Evolutionary conservation across 352 stramenopile species (phyloP), one percentile per base, ranked within the genome.

Genomic region (Phytopythium boreale): DNA sequence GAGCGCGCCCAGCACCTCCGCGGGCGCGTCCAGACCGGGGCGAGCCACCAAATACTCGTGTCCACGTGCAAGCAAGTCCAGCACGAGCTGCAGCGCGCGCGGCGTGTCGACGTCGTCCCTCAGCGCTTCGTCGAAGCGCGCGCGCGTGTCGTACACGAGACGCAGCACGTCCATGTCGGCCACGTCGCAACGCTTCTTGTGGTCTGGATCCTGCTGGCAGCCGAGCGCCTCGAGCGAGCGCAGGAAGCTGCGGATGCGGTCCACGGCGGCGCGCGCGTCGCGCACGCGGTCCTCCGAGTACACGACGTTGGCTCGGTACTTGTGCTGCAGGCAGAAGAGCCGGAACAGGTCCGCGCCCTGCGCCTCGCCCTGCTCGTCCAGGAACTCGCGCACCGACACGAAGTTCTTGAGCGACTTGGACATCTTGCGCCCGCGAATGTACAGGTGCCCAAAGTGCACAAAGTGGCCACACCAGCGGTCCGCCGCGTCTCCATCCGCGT

Each of bases 391-490:
- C 62, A 99, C 97, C 27, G 93, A 98, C 62, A 99, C 95, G 68
- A 99, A 99, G 71, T 99, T 99, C 78, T 99, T 99, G 39, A 99
- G 80, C 29, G 89, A 98, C 78, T 99, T 99, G 64, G 90, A 98
- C 97, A 99, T 99, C 75, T 99, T 99, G 29, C 96, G 68, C 7
- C 97, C 97, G 56, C 97, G 80, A 61, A 99, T 98, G 70, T 99
- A 96, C 34, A 99, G 72, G 68, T 99, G 84, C 24, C 97, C 97
- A 51, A 98, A 98, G 72, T 99, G 97, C 39, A 98, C 75, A 86
- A 98, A 99, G 71, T 99, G 96, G 22, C 92, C 88, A 69, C 98
- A 98, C 94, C 95, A 99, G 63, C 89, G 75, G 0, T 64, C 36
- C 29, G 27, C 52, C 27, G 15, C 36, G 11, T 39, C 14, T 10